Percentiles rank a stretch among this genome's conserved stretches.
These are phyloP conservation scores for Thermothelomyces thermophilus DNA, from an alignment of 2,329 filamentous ascomycete genomes.

Conservation along the genomic window DNA sequence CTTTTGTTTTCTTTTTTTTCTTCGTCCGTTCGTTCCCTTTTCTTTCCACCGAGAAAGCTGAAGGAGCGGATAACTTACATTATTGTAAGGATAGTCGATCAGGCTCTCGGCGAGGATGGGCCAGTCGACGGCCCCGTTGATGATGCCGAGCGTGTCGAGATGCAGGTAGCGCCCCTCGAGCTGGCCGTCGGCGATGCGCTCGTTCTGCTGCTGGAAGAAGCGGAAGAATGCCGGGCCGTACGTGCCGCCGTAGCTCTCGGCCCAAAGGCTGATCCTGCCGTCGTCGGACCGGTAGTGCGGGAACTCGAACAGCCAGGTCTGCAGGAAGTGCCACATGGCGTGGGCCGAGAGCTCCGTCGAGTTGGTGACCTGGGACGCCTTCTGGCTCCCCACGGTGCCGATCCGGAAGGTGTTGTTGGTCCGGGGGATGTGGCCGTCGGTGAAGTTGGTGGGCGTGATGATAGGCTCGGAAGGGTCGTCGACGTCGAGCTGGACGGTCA, in stretches of 20 bases:
- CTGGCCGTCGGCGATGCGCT: slow-evolving; percentile 1
- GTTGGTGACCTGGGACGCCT: slow-evolving; percentile 2
- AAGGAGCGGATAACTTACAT: not conserved
- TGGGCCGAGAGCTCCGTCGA: not conserved
- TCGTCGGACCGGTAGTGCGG: not conserved
- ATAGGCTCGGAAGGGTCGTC: not conserved
- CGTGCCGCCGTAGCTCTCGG: slow-evolving; percentile 5
- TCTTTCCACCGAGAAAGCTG: too few relatives aligned
- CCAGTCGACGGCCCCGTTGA: slow-evolving; percentile 6
- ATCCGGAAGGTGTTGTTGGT: slow-evolving; percentile 2
- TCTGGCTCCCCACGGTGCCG: slow-evolving; percentile 3
- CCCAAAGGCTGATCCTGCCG: slow-evolving; percentile 1
- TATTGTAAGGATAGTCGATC: slow-evolving; percentile 2
- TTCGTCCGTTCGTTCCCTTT: too few relatives aligned
- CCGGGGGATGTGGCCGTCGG: not conserved
- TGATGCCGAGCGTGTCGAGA: slow-evolving; percentile 5
- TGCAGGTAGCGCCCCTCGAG: not conserved
- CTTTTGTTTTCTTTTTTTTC: too few relatives aligned
- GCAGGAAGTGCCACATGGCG: slow-evolving; percentile 6
- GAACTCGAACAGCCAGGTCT: slow-evolving; percentile 4
- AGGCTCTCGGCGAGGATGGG: not conserved
- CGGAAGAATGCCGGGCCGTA: slow-evolving; percentile 1
- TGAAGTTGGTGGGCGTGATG: slow-evolving; percentile 1
- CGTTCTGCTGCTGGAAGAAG: slow-evolving; percentile 9
- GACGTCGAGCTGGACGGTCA: not conserved